Evolutionary conservation across 805 yeast species (phyloP).

Genomic region (Barnettozyma salicaria): DNA sequence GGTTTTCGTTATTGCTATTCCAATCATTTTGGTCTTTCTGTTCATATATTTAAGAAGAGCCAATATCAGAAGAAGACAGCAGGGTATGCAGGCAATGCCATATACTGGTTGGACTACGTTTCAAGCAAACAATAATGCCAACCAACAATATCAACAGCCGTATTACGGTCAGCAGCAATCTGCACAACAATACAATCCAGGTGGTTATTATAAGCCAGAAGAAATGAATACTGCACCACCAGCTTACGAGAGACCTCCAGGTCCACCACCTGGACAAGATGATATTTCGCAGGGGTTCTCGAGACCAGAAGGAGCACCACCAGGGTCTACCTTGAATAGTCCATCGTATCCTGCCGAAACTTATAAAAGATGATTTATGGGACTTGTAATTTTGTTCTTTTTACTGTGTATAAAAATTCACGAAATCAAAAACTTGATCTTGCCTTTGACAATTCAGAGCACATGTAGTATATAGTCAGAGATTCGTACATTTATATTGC

Average conservation of each 20-base stretch:
- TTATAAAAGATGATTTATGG: constrained; percentile 6
- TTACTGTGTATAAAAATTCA: no score
- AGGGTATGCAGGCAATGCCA: constrained; percentile 17
- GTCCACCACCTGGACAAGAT: constrained; percentile 8
- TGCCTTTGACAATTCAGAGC: no score
- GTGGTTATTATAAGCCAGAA: constrained; percentile 6
- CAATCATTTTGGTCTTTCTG: constrained; percentile 4
- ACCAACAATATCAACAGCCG: constrained; percentile 12
- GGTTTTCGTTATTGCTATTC: constrained; percentile 16
- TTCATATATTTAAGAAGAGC: constrained; percentile 12
- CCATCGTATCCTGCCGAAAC: constrained; percentile 7
- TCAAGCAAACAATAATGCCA: constrained; percentile 6
- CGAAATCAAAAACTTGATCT: no score
- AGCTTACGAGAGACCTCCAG: constrained; percentile 9
- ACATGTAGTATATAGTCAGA: no score
- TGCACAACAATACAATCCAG: constrained; percentile 4
- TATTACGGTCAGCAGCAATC: constrained; percentile 1
- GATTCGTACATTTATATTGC: no score
- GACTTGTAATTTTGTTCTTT: no score
- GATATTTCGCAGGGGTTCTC: constrained; percentile 4
- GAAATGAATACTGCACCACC: constrained; percentile 4
- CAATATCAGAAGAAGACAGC: constrained; percentile 15
- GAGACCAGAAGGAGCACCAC: constrained; percentile 18
- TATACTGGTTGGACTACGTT: constrained; percentile 23
- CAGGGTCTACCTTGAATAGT: constrained; percentile 6